phyloP scores from a whole-genome alignment of 805 yeast species.

The Tetrapisispora arboricola region DNA sequence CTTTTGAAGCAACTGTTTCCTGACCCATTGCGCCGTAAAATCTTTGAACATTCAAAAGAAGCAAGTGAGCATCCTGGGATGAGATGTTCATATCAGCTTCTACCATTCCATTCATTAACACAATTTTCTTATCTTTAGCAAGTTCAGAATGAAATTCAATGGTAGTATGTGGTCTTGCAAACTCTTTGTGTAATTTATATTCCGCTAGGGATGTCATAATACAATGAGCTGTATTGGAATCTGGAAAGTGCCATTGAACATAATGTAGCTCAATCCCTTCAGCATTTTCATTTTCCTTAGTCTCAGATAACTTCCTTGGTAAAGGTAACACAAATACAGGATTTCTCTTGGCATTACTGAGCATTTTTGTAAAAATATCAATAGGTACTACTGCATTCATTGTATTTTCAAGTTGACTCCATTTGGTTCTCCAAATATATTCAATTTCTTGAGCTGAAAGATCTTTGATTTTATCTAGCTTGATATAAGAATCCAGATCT shows the following conservation, averaged over 20 bases:
- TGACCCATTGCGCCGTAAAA: conserved; percentile 63
- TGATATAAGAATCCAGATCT: conserved; percentile 60
- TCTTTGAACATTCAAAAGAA: conserved; percentile 67
- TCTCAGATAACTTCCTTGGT: conserved; percentile 46
- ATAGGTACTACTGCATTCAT: conserved; percentile 56
- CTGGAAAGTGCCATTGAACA: conserved; percentile 88
- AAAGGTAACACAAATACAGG: conserved; percentile 87
- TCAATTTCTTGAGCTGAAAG: conserved; percentile 59
- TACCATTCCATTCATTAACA: conserved; percentile 78
- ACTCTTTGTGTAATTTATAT: conserved; percentile 81
- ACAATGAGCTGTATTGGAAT: conserved; percentile 75
- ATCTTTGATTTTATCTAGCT: conserved; percentile 49
- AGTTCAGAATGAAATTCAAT: conserved; percentile 79
- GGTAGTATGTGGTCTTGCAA: conserved; percentile 91
- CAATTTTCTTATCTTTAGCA: conserved; percentile 44
- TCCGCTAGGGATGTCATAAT: conserved; percentile 87
- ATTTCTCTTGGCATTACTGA: conserved; percentile 54
- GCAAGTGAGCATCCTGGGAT: conserved; percentile 65
- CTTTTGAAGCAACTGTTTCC: conserved; percentile 33
- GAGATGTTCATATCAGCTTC: conserved; percentile 62
- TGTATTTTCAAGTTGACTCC: conserved; percentile 46
- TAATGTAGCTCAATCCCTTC: conserved; percentile 73
- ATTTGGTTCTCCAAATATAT: conserved; percentile 82
- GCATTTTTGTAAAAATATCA: conserved; percentile 52
- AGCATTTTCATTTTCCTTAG: conserved; percentile 32